phyloP scores from a whole-genome alignment of 108 stramenopile species.

The Skeletonema costatum region DNA sequence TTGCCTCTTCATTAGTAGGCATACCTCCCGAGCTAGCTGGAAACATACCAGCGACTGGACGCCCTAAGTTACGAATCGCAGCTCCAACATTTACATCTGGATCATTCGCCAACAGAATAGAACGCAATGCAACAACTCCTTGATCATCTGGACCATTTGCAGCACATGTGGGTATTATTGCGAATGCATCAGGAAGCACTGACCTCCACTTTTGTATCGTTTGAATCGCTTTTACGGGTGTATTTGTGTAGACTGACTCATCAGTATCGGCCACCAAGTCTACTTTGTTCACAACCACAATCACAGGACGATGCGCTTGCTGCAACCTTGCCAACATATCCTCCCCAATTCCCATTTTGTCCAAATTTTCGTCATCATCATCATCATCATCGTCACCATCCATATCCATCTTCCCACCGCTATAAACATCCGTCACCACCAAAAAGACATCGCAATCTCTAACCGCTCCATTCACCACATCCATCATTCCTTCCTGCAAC shows the following conservation, averaged over 20 bases:
- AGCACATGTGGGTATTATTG: constrained; percentile 76
- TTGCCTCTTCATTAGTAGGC: constrained; percentile 56
- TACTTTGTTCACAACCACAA: constrained; percentile 91
- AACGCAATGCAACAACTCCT: constrained; percentile 63
- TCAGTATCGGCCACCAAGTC: constrained; percentile 63
- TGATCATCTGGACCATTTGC: constrained; percentile 54
- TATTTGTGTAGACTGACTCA: constrained; percentile 16
- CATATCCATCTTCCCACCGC: constrained; percentile 66
- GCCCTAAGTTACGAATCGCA: constrained; percentile 71
- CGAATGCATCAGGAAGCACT: constrained; percentile 74
- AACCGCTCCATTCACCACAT: constrained; percentile 73
- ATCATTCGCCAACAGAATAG: constrained; percentile 60
- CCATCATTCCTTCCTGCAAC: constrained; percentile 91
- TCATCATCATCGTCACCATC: constrained; percentile 16
- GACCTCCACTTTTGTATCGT: constrained; percentile 76
- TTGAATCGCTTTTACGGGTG: constrained; percentile 23
- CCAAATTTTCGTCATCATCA: neutral
- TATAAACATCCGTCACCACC: constrained; percentile 85
- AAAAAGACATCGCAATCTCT: constrained; percentile 76
- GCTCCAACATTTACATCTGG: constrained; percentile 57
- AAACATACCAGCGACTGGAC: constrained; percentile 87
- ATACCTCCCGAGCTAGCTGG: constrained; percentile 25
- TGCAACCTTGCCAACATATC: constrained; percentile 60
- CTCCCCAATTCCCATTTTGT: constrained; percentile 28
- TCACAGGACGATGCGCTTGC: constrained; percentile 53